Percentiles rank a stretch among this genome's conserved stretches.
phyloP scores from a whole-genome alignment of 371 early-diverging fungal species.

The Mucor velutinosus region DNA sequence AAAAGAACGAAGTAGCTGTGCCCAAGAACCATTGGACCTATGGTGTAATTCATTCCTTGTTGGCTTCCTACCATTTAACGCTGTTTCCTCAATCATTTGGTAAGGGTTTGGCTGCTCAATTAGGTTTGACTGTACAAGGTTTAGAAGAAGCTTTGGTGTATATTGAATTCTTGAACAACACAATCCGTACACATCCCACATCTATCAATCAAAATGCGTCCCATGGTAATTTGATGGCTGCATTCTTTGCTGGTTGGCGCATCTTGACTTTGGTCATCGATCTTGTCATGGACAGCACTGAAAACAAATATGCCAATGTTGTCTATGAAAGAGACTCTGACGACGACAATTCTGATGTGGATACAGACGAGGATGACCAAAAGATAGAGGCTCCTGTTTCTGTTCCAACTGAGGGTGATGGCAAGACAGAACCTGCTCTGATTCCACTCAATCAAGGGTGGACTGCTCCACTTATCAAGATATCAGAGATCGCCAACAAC shows the following conservation, averaged over 20 bases:
- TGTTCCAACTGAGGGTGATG: not conserved
- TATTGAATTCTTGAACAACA: constrained; percentile 27
- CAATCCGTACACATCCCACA: constrained; percentile 16
- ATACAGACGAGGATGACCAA: constrained; percentile 5
- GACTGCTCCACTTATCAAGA: constrained; percentile 20
- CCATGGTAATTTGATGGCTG: constrained; percentile 41
- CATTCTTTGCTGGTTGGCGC: constrained; percentile 51
- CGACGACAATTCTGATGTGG: not conserved
- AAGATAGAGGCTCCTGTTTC: too few species aligned
- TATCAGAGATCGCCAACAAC: constrained; percentile 21
- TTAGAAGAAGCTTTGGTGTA: constrained; percentile 41
- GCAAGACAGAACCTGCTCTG: constrained; percentile 1
- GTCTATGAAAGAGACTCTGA: constrained; percentile 10
- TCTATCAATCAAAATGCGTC: not conserved
- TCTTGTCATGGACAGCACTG: constrained; percentile 27
- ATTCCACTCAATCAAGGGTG: constrained; percentile 35
- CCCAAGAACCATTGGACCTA: constrained; percentile 44
- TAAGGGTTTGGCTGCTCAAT: constrained; percentile 41
- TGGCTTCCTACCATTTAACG: constrained; percentile 41
- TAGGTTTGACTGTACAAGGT: constrained; percentile 36
- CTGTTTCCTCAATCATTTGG: constrained; percentile 46
- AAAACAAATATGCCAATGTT: constrained; percentile 28
- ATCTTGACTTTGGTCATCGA: constrained; percentile 33
- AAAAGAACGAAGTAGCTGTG: constrained; percentile 20
- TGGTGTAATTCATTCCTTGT: constrained; percentile 36